These are phyloP conservation scores for Macadamia integrifolia DNA, from an alignment of 164 flowering plant species.

Conservation along the genomic window DNA sequence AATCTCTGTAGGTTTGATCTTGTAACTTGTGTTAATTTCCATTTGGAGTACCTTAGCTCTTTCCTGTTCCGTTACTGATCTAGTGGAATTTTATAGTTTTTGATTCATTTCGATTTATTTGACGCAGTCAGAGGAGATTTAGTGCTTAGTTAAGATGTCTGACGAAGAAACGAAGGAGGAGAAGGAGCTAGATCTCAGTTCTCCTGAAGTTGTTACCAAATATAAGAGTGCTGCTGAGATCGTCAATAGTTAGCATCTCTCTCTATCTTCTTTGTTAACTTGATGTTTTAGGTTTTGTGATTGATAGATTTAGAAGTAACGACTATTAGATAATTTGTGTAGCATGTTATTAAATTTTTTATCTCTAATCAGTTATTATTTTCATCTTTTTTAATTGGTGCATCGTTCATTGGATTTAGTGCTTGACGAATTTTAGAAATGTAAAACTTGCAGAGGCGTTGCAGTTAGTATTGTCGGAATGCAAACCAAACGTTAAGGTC, in stretches of 20 bases:
- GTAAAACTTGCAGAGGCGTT: slow-evolving; percentile 61
- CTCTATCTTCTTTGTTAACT: background rate
- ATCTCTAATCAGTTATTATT: background rate
- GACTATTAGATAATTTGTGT: no score
- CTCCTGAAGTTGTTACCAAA: slow-evolving; percentile 82
- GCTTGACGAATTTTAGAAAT: background rate
- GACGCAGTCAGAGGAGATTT: background rate
- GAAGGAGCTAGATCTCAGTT: slow-evolving; percentile 80
- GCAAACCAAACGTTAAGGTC: slow-evolving; percentile 79
- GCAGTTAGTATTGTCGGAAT: slow-evolving; percentile 70
- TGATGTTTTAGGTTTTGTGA: background rate
- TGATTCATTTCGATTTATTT: background rate
- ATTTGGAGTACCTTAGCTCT: background rate
- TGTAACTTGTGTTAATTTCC: no score
- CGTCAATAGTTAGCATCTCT: slow-evolving; percentile 44
- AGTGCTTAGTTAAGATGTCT: slow-evolving; percentile 39
- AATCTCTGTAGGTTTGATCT: no score
- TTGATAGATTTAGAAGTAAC: no score
- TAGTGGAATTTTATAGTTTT: background rate
- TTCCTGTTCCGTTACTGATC: background rate
- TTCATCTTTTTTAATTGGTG: no score
- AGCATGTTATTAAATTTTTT: background rate
- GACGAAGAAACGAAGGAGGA: slow-evolving; percentile 77
- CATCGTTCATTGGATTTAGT: no score
- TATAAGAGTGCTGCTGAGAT: slow-evolving; percentile 86